Percentiles rank a stretch among this genome's conserved stretches.
These are phyloP conservation scores for Barnettozyma pratensis DNA, from an alignment of 805 yeast genomes.

Conservation along the genomic window DNA sequence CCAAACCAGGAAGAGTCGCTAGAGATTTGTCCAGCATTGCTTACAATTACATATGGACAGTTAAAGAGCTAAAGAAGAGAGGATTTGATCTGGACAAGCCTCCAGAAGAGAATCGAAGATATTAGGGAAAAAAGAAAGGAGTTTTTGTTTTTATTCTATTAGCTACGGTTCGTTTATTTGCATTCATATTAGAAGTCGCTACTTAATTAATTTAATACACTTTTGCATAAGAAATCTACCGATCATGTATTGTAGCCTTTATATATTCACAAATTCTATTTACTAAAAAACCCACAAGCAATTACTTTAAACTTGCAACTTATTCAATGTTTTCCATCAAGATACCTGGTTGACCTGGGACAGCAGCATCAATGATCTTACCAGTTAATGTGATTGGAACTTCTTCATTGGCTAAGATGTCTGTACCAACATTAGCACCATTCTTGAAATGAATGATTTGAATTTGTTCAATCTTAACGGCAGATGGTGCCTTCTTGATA, in stretches of 20 bases:
- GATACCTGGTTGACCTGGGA: slow-evolving; percentile 93
- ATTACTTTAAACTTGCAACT: neutral
- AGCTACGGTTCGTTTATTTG: no score
- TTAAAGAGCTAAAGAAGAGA: slow-evolving; percentile 50
- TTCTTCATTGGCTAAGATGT: slow-evolving; percentile 63
- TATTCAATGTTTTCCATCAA: slow-evolving; percentile 52
- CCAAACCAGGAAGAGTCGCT: slow-evolving; percentile 56
- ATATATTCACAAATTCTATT: neutral
- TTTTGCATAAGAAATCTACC: no score
- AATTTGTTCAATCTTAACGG: slow-evolving; percentile 48
- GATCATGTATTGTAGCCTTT: no score
- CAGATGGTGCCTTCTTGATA: slow-evolving; percentile 61
- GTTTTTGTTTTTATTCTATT: neutral
- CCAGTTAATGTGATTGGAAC: slow-evolving; percentile 56
- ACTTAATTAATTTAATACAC: no score
- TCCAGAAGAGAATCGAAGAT: neutral
- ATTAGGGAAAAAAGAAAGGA: neutral
- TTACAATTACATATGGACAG: slow-evolving; percentile 77
- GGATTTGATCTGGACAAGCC: slow-evolving; percentile 30
- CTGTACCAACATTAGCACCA: slow-evolving; percentile 59
- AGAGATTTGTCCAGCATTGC: slow-evolving; percentile 54
- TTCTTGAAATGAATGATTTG: slow-evolving; percentile 58
- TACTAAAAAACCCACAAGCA: neutral
- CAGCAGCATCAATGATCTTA: slow-evolving; percentile 74
- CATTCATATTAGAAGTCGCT: no score